Conservation (phyloP, 805 yeast species). For the Teunomyces gatunensis region DNA sequence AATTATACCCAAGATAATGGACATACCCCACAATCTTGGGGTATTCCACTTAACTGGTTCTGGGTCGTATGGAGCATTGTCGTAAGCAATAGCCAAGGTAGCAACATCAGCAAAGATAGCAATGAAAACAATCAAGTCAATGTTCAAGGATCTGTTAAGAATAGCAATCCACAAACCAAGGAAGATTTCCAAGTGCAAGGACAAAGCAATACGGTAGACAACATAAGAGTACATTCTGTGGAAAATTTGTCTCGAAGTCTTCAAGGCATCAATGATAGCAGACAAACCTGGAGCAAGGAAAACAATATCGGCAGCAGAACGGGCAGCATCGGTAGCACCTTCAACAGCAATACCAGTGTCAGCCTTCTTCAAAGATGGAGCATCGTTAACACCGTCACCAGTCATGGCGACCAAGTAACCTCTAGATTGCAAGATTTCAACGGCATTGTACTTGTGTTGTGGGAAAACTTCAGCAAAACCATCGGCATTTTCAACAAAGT, state of each 20-base stretch:
- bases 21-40: constrained; percentile 97
- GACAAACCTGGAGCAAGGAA: constrained; percentile 45
- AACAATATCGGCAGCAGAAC: constrained; percentile 96
- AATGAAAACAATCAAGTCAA: constrained; percentile 91
- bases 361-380: constrained; percentile 93
- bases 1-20: constrained; percentile 78
- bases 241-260: constrained; percentile 58
- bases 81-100: constrained; percentile 95
- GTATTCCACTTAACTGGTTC: constrained; percentile 95
- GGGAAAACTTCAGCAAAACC: constrained; percentile 99
- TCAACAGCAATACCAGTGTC: constrained; percentile 93
- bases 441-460: constrained; percentile 94
- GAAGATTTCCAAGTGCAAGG: constrained; percentile 91
- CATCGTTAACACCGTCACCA: constrained; percentile 99
- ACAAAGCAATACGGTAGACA: constrained; percentile 96
- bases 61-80: constrained; percentile 93
- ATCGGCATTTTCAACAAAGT: constrained; percentile 95
- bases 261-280: constrained; percentile 39
- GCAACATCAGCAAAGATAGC: constrained; percentile 98
- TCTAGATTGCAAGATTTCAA: constrained; percentile 91
- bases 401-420: constrained; percentile 98
- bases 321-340: constrained; percentile 97
- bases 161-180: constrained; percentile 96
- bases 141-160: constrained; percentile 79
- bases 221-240: constrained; percentile 99